phyloP scores from a whole-genome alignment of 2,329 filamentous ascomycete genomes.

The Claviceps sp. region DNA sequence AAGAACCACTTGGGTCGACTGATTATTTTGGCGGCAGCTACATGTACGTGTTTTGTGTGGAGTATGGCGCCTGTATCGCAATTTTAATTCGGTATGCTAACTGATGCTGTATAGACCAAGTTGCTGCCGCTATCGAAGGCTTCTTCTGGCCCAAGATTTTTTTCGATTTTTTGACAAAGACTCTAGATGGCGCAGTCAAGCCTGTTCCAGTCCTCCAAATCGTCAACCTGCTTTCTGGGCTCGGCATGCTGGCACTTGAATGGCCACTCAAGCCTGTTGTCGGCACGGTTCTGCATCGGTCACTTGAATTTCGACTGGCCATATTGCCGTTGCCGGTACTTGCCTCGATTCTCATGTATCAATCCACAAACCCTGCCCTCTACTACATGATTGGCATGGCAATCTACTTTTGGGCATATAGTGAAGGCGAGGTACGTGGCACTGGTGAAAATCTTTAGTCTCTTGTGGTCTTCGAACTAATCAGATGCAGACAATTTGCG shows the following conservation, averaged over 20 bases:
- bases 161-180: slow-evolving; percentile 91
- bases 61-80: neutral
- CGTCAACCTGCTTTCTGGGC: slow-evolving; percentile 72
- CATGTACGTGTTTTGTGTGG: slow-evolving; percentile 40
- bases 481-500: slow-evolving; percentile 46
- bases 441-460: neutral
- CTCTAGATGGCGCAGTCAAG: slow-evolving; percentile 73
- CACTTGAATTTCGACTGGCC: slow-evolving; percentile 73
- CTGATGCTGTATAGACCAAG: slow-evolving; percentile 54
- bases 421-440: slow-evolving; percentile 76
- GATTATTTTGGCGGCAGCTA: slow-evolving; percentile 74
- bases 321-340: slow-evolving; percentile 69
- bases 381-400: slow-evolving; percentile 80
- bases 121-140: slow-evolving; percentile 66
- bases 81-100: slow-evolving; percentile 8
- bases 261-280: slow-evolving; percentile 75
- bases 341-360: slow-evolving; percentile 68
- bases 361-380: slow-evolving; percentile 79
- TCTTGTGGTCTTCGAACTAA: neutral
- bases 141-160: slow-evolving; percentile 99
- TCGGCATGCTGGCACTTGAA: slow-evolving; percentile 73
- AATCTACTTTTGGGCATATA: slow-evolving; percentile 95
- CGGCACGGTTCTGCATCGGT: slow-evolving; percentile 67
- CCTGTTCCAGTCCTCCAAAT: slow-evolving; percentile 82
- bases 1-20: slow-evolving; percentile 99